A percentile compares a stretch with the other conserved stretches of the same genome.
phyloP scores from a whole-genome alignment of 2,329 filamentous ascomycete genomes.

The Fusarium sp. region DNA sequence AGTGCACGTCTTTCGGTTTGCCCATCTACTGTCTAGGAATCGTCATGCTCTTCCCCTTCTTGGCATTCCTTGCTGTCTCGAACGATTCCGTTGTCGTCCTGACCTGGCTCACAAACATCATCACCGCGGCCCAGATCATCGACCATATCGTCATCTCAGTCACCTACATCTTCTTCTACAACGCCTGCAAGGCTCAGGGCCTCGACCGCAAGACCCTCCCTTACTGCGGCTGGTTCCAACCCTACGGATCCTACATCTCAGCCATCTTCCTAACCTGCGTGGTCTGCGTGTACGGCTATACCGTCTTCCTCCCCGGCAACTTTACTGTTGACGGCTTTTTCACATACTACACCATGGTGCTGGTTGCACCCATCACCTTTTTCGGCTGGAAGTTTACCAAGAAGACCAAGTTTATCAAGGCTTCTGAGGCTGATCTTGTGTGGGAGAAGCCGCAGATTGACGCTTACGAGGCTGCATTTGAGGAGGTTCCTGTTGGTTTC shows the following conservation, averaged over 20 bases:
- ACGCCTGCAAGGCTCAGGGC: conserved; percentile 5
- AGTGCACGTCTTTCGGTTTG: conserved; percentile 6
- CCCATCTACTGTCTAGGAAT: conserved; percentile 1
- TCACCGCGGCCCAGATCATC: conserved; percentile 6
- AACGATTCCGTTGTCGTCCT: conserved; percentile 8
- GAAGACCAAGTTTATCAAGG: conserved; percentile 10
- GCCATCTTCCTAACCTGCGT: neutral
- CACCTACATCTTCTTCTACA: conserved; percentile 13
- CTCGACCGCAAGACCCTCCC: conserved; percentile 10
- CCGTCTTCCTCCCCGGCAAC: neutral
- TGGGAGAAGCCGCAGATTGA: conserved; percentile 11
- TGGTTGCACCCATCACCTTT: neutral
- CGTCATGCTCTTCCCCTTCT: conserved; percentile 10
- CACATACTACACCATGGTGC: conserved; percentile 8
- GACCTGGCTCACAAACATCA: conserved; percentile 9
- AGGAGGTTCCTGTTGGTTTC: conserved; percentile 5
- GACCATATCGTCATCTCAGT: conserved; percentile 7
- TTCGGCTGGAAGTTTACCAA: conserved; percentile 7
- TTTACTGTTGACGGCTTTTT: conserved; percentile 10
- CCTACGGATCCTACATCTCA: conserved; percentile 1
- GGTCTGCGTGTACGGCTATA: conserved; percentile 4
- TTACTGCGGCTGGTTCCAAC: conserved; percentile 4
- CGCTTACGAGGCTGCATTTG: conserved; percentile 4
- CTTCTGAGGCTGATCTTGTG: conserved; percentile 1
- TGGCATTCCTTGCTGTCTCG: conserved; percentile 7